Conservation (phyloP, 805 yeast genomes). For the Barnettozyma sucrosica region DNA sequence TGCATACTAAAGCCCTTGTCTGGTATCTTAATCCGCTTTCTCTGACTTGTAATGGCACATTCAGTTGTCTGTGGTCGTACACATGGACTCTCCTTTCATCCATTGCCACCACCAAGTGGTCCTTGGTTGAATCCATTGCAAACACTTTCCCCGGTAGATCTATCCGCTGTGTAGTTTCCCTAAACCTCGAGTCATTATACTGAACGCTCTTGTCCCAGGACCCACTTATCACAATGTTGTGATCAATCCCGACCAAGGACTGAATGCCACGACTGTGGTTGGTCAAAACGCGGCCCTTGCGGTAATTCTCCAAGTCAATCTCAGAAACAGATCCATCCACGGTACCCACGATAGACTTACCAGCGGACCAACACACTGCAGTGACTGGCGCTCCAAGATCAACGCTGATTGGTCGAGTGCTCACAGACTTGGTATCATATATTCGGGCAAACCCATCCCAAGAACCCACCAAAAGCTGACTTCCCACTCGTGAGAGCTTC, state of each 20-base stretch:
- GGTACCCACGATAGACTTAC: slow-evolving; percentile 40
- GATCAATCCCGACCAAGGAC: slow-evolving; percentile 22
- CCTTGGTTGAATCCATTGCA: slow-evolving; percentile 50
- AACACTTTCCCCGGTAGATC: slow-evolving; percentile 46
- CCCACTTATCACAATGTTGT: slow-evolving; percentile 42
- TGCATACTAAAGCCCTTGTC: slow-evolving; percentile 47
- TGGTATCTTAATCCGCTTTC: slow-evolving; percentile 67
- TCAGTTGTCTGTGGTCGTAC: slow-evolving; percentile 47
- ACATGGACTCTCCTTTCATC: slow-evolving; percentile 47
- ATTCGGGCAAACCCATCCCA: slow-evolving; percentile 52
- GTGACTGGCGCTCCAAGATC: slow-evolving; percentile 16
- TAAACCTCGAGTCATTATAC: slow-evolving; percentile 38
- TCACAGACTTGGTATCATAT: slow-evolving; percentile 31
- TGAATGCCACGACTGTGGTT: slow-evolving; percentile 39
- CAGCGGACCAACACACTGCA: slow-evolving; percentile 19
- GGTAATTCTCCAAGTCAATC: slow-evolving; percentile 44
- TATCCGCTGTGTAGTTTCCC: slow-evolving; percentile 7
- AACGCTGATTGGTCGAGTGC: slow-evolving; percentile 23
- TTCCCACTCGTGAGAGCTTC: slow-evolving; percentile 31
- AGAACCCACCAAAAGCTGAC: slow-evolving; percentile 43
- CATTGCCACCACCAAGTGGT: slow-evolving; percentile 47
- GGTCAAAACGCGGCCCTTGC: slow-evolving; percentile 20
- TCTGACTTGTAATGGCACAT: slow-evolving; percentile 41
- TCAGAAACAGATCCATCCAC: slow-evolving; percentile 49
- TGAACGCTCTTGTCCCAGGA: slow-evolving; percentile 57